These are phyloP conservation scores for Pyrrhoderma noxium DNA, from an alignment of 1,284 basidiomycete genomes.

Conservation along the genomic window DNA sequence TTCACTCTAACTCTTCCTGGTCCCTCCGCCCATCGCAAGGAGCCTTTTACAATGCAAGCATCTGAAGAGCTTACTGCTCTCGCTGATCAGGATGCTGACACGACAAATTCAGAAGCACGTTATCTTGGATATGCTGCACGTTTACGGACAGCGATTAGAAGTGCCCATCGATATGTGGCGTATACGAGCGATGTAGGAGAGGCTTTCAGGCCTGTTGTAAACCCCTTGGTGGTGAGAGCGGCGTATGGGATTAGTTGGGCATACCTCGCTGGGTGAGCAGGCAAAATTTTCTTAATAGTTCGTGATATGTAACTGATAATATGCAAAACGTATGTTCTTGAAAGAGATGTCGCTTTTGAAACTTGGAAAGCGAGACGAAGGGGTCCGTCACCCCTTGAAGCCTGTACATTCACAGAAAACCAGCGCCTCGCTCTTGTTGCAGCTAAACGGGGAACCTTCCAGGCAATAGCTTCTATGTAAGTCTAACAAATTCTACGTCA, in stretches of 20 bases:
- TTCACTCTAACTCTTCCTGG: slow-evolving; percentile 10
- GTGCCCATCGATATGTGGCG: slow-evolving; percentile 44
- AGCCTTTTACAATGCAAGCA: slow-evolving; percentile 15
- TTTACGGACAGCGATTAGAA: slow-evolving; percentile 68
- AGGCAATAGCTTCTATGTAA: slow-evolving; percentile 84
- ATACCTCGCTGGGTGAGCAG: slow-evolving; percentile 53
- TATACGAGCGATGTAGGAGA: slow-evolving; percentile 89
- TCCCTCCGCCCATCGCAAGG: slow-evolving; percentile 4
- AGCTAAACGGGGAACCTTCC: slow-evolving; percentile 76
- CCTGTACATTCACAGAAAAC: slow-evolving; percentile 70
- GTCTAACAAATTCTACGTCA: slow-evolving; percentile 23
- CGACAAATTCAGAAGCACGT: slow-evolving; percentile 53
- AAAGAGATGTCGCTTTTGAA: slow-evolving; percentile 85
- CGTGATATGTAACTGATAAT: background rate
- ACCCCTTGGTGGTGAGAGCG: slow-evolving; percentile 68
- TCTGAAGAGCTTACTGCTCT: slow-evolving; percentile 27
- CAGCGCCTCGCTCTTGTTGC: slow-evolving; percentile 66
- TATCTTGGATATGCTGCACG: slow-evolving; percentile 77
- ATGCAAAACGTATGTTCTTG: no score
- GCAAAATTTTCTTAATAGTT: slow-evolving; percentile 12
- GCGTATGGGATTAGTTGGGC: slow-evolving; percentile 88
- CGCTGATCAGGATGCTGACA: slow-evolving; percentile 55
- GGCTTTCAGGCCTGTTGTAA: slow-evolving; percentile 84
- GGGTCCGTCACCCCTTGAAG: slow-evolving; percentile 69
- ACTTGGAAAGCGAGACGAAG: slow-evolving; percentile 77